Evolutionary conservation across 2,329 filamentous ascomycete genomes (phyloP), one percentile per base, ranked within the genome.

Genomic region (Aaosphaeria arxii): DNA sequence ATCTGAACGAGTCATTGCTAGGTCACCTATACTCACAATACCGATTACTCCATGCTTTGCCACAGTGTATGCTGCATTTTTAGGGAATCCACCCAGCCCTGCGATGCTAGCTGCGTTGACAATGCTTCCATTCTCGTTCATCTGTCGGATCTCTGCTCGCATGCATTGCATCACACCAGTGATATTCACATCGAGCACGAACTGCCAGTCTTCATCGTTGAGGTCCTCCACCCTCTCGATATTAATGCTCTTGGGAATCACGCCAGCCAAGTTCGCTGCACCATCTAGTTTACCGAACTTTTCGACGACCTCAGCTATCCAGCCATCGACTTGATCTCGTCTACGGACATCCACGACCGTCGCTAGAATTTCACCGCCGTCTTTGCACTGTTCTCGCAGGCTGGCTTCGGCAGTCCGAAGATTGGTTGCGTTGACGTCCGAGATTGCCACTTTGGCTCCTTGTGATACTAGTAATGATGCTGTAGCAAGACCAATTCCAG

Each of bases 21-120:
- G 17, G 17, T 24, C 17, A 24, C 17, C 17, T 24, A 24, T 24
- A 24, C 17, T 24, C 17, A 24, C 17, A 24, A 71, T 51, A 3
- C 69, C 69, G 5, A 71, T 54, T 7, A 71, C 63, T 3, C 58
- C 69, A 48, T 71, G 69, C 48, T 72, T 72, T 7, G 54, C 58
- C 3, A 66, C 55, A 13, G 55, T 56, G 48, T 71, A 71, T 7
- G 67, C 63, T 32, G 61, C 65, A 41, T 54, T 56, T n/a, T 59
- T 57, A n/a, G 63, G 35, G 56, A 65, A 75, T 67, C 74, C 74
- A 52, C 70, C 69, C 6, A 74, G 55, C 9, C 79, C 79, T 45
- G 78, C 78, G 39, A 77, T 75, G 33, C 75, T 80, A 39, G 76
- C 71, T 35, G 78, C 70, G 54, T 70, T 70, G 4, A 71, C 67